Percentiles rank a stretch among this genome's conserved stretches.
phyloP scores from a whole-genome alignment of 2,329 filamentous ascomycete genomes.

The Metarhizium humberi region DNA sequence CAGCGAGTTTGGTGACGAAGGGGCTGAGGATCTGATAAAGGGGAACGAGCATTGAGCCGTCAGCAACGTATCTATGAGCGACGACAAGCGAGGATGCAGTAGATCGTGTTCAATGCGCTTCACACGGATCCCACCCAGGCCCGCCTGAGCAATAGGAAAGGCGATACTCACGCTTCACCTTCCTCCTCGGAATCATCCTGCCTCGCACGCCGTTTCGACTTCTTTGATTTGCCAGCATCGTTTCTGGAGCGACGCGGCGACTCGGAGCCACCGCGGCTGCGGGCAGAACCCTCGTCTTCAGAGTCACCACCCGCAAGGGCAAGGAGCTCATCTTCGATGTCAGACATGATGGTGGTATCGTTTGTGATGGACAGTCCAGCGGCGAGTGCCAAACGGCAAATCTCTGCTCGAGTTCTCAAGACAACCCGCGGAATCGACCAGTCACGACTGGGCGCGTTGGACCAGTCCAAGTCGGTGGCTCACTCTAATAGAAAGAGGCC shows the following conservation, averaged over 20 bases:
- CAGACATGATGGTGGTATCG: slow-evolving; percentile 54
- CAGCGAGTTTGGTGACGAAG: slow-evolving; percentile 63
- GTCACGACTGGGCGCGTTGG: neutral
- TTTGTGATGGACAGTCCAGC: neutral
- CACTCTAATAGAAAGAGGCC: neutral
- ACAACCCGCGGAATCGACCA: neutral
- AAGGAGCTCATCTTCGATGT: slow-evolving; percentile 88
- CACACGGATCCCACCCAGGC: neutral
- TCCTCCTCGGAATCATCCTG: slow-evolving; percentile 53
- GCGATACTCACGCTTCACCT: slow-evolving; percentile 32
- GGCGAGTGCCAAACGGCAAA: neutral
- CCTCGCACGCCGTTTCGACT: slow-evolving; percentile 37
- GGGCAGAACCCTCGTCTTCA: slow-evolving; percentile 46
- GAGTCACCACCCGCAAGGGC: slow-evolving; percentile 78
- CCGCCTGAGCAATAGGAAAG: neutral
- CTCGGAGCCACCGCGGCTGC: slow-evolving; percentile 45
- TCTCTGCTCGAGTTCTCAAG: neutral
- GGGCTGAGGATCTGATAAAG: slow-evolving; percentile 53
- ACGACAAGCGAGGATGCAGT: neutral
- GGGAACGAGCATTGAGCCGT: neutral
- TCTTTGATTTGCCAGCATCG: slow-evolving; percentile 29
- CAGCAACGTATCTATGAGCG: slow-evolving; percentile 1
- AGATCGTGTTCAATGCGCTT: neutral
- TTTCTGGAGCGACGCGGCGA: slow-evolving; percentile 35
- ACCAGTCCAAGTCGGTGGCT: neutral